Conservation (phyloP, 495 filamentous ascomycete genomes). For the Aspergillus biplanus region DNA sequence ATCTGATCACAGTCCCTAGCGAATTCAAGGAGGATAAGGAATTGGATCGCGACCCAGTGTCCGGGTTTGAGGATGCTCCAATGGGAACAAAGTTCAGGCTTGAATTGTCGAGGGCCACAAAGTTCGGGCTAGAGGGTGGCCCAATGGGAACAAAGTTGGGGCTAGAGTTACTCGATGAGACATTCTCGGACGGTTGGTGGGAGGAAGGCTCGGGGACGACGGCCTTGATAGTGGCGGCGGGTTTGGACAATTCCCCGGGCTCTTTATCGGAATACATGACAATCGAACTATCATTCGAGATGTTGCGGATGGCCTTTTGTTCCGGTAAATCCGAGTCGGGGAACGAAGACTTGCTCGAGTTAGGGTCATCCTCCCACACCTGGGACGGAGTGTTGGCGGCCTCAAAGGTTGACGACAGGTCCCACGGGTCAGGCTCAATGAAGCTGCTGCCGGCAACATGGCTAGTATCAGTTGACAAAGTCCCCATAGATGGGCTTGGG, state of each 20-base stretch:
- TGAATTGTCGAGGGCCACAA: slow-evolving; percentile 47
- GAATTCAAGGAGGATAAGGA: slow-evolving; percentile 54
- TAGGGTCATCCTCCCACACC: slow-evolving; percentile 51
- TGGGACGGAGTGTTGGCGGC: slow-evolving; percentile 44
- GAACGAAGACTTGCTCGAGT: slow-evolving; percentile 48
- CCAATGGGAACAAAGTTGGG: slow-evolving; percentile 49
- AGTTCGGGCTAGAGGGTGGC: slow-evolving; percentile 50
- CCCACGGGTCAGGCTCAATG: slow-evolving; percentile 42
- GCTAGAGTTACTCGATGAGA: slow-evolving; percentile 40
- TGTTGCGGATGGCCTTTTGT: slow-evolving; percentile 29
- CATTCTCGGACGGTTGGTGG: slow-evolving; percentile 28
- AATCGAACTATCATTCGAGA: slow-evolving; percentile 29
- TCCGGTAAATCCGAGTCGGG: slow-evolving; percentile 34
- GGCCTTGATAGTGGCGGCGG: slow-evolving; percentile 47
- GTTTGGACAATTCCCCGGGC: slow-evolving; percentile 37
- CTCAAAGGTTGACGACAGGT: slow-evolving; percentile 47
- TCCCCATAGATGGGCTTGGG: slow-evolving; percentile 25
- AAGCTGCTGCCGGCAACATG: slow-evolving; percentile 34
- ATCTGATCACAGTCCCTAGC: slow-evolving; percentile 52
- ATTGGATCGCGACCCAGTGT: slow-evolving; percentile 44
- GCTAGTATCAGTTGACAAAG: slow-evolving; percentile 34
- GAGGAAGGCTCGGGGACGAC: slow-evolving; percentile 39
- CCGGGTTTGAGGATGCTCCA: slow-evolving; percentile 40
- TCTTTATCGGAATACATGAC: slow-evolving; percentile 46
- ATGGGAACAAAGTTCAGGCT: slow-evolving; percentile 45